Evolutionary conservation across 257 asterid species (phyloP).

Genomic region (Solanum acaule): DNA sequence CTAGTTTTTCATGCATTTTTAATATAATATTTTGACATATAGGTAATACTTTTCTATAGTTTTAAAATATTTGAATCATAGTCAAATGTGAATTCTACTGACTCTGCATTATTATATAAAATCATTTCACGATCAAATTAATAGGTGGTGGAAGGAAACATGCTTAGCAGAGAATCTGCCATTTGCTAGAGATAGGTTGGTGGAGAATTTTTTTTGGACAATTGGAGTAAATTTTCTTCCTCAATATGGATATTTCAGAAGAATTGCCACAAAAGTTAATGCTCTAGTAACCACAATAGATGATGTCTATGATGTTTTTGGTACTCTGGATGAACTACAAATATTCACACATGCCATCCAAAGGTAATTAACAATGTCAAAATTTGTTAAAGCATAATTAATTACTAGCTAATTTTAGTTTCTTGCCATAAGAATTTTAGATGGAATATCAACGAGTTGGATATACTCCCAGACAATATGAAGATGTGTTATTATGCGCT

Average conservation of each 20-base stretch:
- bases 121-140: not conserved
- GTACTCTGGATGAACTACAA: conserved; percentile 17
- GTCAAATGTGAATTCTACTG: not conserved
- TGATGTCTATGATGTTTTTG: conserved; percentile 8
- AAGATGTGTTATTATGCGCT: not conserved
- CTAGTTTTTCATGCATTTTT: not conserved
- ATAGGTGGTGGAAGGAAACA: conserved; percentile 45
- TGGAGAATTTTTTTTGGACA: conserved; percentile 33
- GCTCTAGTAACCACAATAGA: conserved; percentile 9
- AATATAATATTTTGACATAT: not conserved
- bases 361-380: conserved; percentile 11
- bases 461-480: not conserved
- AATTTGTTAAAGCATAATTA: not conserved
- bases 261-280: conserved; percentile 12
- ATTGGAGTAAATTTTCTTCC: conserved; percentile 18
- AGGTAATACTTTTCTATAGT: not conserved
- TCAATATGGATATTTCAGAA: conserved; percentile 8
- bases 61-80: too few relatives aligned
- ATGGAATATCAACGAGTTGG: not conserved
- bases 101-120: not conserved
- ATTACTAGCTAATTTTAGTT: not conserved
- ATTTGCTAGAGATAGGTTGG: conserved; percentile 46
- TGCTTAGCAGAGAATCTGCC: conserved; percentile 27
- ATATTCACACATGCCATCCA: conserved; percentile 24
- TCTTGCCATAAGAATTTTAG: not conserved